Base-by-base conservation (phyloP, 176 grass and related monocot genomes). In the Elaeis guineensis region DNA sequence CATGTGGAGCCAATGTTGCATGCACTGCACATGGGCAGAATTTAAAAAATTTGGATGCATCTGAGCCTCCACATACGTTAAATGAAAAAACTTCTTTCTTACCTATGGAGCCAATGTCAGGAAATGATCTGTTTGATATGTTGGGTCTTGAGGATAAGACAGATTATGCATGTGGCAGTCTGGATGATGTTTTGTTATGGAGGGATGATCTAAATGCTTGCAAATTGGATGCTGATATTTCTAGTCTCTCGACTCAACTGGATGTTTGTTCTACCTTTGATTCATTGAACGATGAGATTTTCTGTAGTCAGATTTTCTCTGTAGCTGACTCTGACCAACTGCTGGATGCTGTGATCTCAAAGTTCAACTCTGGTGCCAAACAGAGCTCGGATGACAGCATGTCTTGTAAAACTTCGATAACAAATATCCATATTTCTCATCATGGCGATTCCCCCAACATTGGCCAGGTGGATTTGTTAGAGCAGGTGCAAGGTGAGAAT, bases 261-360 rank as follows among this genome's bases (percentile, higher is more conserved):
- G 69, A 83, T 79, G 64, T 52, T 61, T 67, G 68, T 57, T 58
- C 65, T 4, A 65, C 64, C n/a, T 74, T 71, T 52, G 75, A 69
- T 80, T 83, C 79, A 25, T 44, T 69, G 67, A 68, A 74, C 49
- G 78, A 80, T 24, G 72, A 83, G 18, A 59, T 71, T 35, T 56
- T 67, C n/a, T 69, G 32, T 74, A 86, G 79, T 64, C 76, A 59
- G 58, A 63, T 75, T 7, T 86, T 90, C 49, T 82, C 79, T 54
- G 58, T 74, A 61, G 76, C 79, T 65, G 61, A 83, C 48, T 77
- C 59, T 54, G 87, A 90, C 58, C 87, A 90, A 57, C 62, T 90
- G 67, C 59, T 90, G 79, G 87, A 90, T 77, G 87, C 87, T 55
- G 69, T 90, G 70, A 77, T 90, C 60, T 86, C 79, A 65, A 90